Evolutionary conservation across 208 protist genomes (phyloP).

Genomic region (Leishmania turanica): DNA sequence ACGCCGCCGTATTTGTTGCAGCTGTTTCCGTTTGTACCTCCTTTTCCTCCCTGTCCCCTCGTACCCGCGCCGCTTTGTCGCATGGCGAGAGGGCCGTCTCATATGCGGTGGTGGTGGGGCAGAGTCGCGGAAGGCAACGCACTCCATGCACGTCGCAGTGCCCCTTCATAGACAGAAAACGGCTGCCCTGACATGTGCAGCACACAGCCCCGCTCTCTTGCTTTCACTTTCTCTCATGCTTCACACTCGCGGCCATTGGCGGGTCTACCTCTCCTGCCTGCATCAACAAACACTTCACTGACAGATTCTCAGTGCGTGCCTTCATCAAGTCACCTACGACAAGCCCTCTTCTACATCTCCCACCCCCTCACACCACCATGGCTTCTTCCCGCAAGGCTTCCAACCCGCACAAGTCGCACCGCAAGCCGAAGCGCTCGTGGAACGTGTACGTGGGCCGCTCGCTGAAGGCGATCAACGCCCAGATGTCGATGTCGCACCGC

Average conservation of each 20-base stretch:
- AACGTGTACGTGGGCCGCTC: too few species aligned
- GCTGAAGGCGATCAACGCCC: too few species aligned
- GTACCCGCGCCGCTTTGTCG: neutral
- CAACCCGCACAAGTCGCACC: too few species aligned
- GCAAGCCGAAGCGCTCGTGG: too few species aligned
- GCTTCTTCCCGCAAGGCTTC: constrained; percentile 26
- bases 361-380: constrained; percentile 33
- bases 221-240: neutral
- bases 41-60: neutral
- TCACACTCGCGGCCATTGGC: neutral
- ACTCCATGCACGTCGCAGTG: neutral
- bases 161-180: neutral
- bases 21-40: neutral
- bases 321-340: neutral
- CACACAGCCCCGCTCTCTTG: neutral
- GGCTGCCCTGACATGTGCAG: neutral
- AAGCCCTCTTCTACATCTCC: neutral
- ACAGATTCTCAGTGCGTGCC: neutral
- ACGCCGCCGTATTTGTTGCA: neutral
- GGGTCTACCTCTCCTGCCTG: neutral
- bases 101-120: neutral
- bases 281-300: neutral
- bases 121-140: neutral
- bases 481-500: too few species aligned
- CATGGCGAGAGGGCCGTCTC: neutral